A percentile compares a stretch with the other conserved stretches of the same genome.
Conservation (phyloP, 2,329 filamentous ascomycete genomes). For the Colletotrichum lentis region DNA sequence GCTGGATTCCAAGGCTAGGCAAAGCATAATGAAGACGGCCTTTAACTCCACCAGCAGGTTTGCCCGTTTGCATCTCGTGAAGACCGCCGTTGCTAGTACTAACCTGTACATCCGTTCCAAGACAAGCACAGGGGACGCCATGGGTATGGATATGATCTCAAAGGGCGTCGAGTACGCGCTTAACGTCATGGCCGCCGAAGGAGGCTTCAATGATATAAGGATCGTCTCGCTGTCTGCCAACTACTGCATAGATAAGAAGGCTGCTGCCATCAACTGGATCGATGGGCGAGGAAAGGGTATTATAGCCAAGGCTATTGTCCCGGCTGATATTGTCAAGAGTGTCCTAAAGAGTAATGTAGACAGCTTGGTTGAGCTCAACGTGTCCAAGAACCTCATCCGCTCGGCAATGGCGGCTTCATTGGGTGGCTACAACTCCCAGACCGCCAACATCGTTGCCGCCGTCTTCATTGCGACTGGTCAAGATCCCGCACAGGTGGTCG, state of each 20-base stretch:
- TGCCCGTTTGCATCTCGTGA: slow-evolving; percentile 86
- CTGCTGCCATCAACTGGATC: slow-evolving; percentile 99
- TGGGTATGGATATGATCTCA: slow-evolving; percentile 99
- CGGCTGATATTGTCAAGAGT: slow-evolving; percentile 82
- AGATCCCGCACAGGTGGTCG: slow-evolving; percentile 97
- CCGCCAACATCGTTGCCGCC: slow-evolving; percentile 95
- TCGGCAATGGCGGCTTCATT: slow-evolving; percentile 96
- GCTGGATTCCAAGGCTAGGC: slow-evolving; percentile 86
- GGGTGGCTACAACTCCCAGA: slow-evolving; percentile 97
- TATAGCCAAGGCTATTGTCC: slow-evolving; percentile 96
- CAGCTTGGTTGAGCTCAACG: no score
- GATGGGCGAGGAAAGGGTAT: slow-evolving; percentile 96
- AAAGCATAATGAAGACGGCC: slow-evolving; percentile 82
- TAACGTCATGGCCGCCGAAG: slow-evolving; percentile 84
- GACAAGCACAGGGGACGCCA: slow-evolving; percentile 96
- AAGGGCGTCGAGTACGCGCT: slow-evolving; percentile 97
- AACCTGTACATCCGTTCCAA: slow-evolving; percentile 98
- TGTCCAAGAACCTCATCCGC: slow-evolving; percentile 87
- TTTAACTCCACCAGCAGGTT: slow-evolving; percentile 98
- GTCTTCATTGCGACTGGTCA: slow-evolving; percentile 97
- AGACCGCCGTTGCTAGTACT: slow-evolving; percentile 91
- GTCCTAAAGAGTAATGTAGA: slow-evolving; percentile 63
- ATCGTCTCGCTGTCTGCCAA: slow-evolving; percentile 96
- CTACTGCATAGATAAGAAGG: slow-evolving; percentile 98
- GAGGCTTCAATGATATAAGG: slow-evolving; percentile 89